A percentile compares a stretch with the other conserved stretches of the same genome.
These are phyloP conservation scores for Persicaria maculosa DNA, from an alignment of 148 eudicot species.

Conservation along the genomic window DNA sequence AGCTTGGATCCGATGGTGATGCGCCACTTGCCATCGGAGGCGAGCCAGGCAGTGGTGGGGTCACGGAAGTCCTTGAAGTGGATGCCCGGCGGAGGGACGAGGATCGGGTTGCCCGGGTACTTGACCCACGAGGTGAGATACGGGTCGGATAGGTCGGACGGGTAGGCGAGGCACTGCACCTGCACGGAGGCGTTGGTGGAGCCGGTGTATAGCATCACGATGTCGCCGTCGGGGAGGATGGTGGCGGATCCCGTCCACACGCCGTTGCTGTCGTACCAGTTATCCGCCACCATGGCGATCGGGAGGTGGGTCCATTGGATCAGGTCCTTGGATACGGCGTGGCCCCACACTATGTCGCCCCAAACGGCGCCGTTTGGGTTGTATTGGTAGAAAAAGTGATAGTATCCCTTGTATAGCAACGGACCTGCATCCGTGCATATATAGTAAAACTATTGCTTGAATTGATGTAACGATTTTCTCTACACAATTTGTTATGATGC, in stretches of 20 bases:
- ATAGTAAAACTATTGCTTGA: no score
- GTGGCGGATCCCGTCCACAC: constrained; percentile 95
- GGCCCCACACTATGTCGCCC: constrained; percentile 91
- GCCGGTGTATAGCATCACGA: constrained; percentile 74
- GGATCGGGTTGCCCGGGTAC: constrained; percentile 57
- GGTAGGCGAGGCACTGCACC: constrained; percentile 81
- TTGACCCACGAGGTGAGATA: constrained; percentile 68
- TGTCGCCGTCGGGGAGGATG: constrained; percentile 49
- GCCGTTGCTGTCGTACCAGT: constrained; percentile 56
- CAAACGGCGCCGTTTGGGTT: constrained; percentile 65
- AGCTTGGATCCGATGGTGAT: constrained; percentile 66
- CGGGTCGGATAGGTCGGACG: constrained; percentile 68
- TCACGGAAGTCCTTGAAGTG: constrained; percentile 51
- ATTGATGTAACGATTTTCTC: no score
- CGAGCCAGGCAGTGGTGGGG: constrained; percentile 74
- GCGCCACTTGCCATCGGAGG: constrained; percentile 61
- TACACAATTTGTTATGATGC: no score
- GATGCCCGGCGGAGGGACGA: constrained; percentile 68
- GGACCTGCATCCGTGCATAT: constrained; percentile 32
- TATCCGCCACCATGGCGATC: constrained; percentile 51
- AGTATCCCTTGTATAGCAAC: constrained; percentile 67
- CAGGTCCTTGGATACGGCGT: constrained; percentile 64
- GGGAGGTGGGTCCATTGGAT: constrained; percentile 69
- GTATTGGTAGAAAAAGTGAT: constrained; percentile 91
- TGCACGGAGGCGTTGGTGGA: constrained; percentile 51